Evolutionary conservation across 139 green algal species (phyloP).

Genomic region (Yamagishiella unicocca): DNA sequence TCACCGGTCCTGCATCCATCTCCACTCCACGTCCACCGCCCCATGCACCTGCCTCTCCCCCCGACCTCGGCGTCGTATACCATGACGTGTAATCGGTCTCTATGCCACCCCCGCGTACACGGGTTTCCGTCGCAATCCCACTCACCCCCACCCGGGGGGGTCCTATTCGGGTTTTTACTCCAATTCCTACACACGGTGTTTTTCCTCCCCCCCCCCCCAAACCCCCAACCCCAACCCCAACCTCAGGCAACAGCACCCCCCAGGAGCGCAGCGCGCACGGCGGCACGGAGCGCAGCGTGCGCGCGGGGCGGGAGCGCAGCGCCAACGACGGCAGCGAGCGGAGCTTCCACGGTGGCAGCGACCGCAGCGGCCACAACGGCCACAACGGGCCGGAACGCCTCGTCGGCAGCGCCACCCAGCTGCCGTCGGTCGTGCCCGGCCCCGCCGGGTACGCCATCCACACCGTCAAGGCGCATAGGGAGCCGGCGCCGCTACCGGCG

Average conservation of each 20-base stretch:
- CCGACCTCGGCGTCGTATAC: too few relatives aligned
- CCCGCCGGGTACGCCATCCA: constrained; percentile 24
- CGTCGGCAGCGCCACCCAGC: not conserved
- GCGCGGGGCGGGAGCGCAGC: not conserved
- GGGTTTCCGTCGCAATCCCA: too few relatives aligned
- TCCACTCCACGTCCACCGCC: too few relatives aligned
- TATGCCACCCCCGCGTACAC: too few relatives aligned
- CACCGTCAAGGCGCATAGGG: constrained; percentile 30
- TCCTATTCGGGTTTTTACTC: too few relatives aligned
- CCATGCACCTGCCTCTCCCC: too few relatives aligned
- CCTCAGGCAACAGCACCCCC: constrained; percentile 31
- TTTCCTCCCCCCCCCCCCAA: not conserved
- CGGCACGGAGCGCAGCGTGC: not conserved
- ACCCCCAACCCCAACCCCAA: not conserved
- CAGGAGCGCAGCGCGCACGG: constrained; percentile 16
- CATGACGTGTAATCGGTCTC: too few relatives aligned
- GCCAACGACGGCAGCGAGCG: not conserved
- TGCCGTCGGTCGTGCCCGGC: not conserved
- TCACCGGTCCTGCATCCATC: too few relatives aligned
- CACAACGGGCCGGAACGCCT: not conserved
- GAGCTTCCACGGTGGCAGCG: not conserved
- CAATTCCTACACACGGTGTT: too few relatives aligned
- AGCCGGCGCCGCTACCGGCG: not conserved
- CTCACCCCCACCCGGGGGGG: too few relatives aligned
- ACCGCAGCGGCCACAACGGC: not conserved